phyloP scores from a whole-genome alignment of 768 basidiomycete species.

The Xanthoconium purpureum region DNA sequence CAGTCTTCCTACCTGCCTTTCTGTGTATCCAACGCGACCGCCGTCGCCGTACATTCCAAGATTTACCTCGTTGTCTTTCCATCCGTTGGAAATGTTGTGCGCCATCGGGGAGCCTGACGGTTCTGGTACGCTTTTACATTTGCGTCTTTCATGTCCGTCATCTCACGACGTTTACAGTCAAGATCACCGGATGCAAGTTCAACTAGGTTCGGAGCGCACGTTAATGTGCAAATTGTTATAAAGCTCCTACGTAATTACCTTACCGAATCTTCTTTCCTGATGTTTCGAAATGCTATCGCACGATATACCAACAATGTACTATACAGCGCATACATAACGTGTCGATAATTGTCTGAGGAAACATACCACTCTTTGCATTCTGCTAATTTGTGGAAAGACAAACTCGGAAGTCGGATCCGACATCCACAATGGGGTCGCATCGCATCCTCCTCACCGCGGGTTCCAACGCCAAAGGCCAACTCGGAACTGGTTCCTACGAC shows the following conservation, averaged over 20 bases:
- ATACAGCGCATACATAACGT: not conserved
- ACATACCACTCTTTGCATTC: not conserved
- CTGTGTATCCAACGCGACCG: slow-evolving; percentile 51
- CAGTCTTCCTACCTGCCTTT: slow-evolving; percentile 53
- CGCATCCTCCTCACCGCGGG: slow-evolving; percentile 39
- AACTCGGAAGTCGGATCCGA: not conserved
- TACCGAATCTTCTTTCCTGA: slow-evolving; percentile 11
- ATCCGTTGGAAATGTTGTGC: slow-evolving; percentile 84
- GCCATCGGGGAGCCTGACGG: slow-evolving; percentile 74
- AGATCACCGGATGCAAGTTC: slow-evolving; percentile 58
- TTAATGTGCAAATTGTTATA: not conserved
- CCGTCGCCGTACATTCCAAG: slow-evolving; percentile 62
- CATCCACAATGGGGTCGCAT: not conserved
- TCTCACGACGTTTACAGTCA: slow-evolving; percentile 37
- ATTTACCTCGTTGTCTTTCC: slow-evolving; percentile 68
- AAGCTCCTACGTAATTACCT: slow-evolving; percentile 12
- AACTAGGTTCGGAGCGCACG: slow-evolving; percentile 9
- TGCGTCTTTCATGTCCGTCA: not conserved
- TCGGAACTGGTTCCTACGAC: slow-evolving; percentile 37
- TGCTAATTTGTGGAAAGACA: not conserved
- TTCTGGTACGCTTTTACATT: slow-evolving; percentile 36
- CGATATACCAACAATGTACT: slow-evolving; percentile 20
- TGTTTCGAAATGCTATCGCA: slow-evolving; percentile 8
- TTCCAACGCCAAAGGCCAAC: slow-evolving; percentile 49
- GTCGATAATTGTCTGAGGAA: not conserved